Conservation (phyloP, 2,329 filamentous ascomycete genomes). For the Nothophoma quercina region DNA sequence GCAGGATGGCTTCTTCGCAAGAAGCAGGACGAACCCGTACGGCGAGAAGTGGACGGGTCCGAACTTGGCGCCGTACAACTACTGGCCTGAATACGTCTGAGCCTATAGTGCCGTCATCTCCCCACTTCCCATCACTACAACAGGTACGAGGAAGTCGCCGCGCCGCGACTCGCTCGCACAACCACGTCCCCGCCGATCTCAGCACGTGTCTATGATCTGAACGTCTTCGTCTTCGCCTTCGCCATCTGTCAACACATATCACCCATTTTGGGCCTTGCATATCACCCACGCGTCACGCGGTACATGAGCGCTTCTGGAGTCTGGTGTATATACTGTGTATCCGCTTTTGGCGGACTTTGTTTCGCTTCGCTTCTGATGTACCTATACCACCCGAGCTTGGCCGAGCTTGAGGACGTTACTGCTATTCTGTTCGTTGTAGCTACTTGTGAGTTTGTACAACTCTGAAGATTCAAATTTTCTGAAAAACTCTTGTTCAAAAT, state of each 20-base stretch:
- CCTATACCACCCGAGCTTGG: constrained; percentile 5
- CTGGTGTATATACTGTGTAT: neutral
- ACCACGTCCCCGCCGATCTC: neutral
- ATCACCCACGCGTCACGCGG: neutral
- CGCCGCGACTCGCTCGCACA: neutral
- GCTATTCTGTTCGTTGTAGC: neutral
- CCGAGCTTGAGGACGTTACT: neutral
- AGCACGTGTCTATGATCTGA: neutral
- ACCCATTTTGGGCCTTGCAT: neutral
- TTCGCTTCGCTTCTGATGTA: neutral
- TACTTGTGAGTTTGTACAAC: no score
- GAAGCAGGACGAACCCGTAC: constrained; percentile 60
- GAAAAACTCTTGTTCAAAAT: no score
- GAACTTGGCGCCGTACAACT: constrained; percentile 57
- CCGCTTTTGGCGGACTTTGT: neutral
- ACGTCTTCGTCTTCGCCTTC: no score
- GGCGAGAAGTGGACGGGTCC: constrained; percentile 63
- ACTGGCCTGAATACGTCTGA: constrained; percentile 60
- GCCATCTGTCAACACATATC: neutral
- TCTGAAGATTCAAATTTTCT: neutral
- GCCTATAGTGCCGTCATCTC: neutral
- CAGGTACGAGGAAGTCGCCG: neutral
- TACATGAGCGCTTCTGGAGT: neutral
- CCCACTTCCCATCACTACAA: neutral
- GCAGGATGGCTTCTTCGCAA: constrained; percentile 62